Base-by-base conservation (phyloP, 2,329 filamentous ascomycete species). In the Neodidymelliopsis sp. region DNA sequence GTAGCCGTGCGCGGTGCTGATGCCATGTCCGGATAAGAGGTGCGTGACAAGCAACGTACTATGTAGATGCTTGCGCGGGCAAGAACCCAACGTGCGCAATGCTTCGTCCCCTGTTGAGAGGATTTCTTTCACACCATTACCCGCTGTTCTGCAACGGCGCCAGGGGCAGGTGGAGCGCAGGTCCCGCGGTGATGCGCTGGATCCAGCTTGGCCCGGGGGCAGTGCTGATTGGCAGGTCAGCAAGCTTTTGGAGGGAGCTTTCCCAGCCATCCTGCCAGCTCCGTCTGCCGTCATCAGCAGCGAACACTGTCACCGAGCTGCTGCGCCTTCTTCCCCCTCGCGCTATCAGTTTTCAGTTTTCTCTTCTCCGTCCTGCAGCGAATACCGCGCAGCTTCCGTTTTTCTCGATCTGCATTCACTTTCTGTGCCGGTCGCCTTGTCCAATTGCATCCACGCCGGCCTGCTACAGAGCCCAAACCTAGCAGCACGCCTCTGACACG, bases 71-170 rank as follows among this genome's bases (percentile, higher is more conserved):
- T 40, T 50, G 47, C 40, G 39, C 19, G 1, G 12, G n/a, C 11
- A 12, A 15, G 12, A 23, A 30, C 40, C 34, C 22, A 16, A n/a
- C n/a, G 24, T 24, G 36, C 47, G 39, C 47, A 38, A 39, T 39
- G 29, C 39, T 37, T 38, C 35, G 28, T n/a, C n/a, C 11, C 18
- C 7, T 45, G 35, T 27, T 31, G 47, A 29, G 35, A n/a, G 15
- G 11, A 15, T 6, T 19, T 33, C 16, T n/a, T 31, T 31, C 35
- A 45, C 6, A 36, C 33, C 18, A 34, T 15, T 34, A 35, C 42
- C 48, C 48, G 42, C 37, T 46, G 42, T 52, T 46, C 42, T 52
- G 48, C 48, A 46, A 52, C 48, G 48, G 42, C 48, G 48, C 48
- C 48, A 52, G 48, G 48, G 48, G 48, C 42, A 52, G 37, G 48